Conservation (phyloP, 2,329 filamentous ascomycete genomes). For the Colletotrichum gloeosporioides region DNA sequence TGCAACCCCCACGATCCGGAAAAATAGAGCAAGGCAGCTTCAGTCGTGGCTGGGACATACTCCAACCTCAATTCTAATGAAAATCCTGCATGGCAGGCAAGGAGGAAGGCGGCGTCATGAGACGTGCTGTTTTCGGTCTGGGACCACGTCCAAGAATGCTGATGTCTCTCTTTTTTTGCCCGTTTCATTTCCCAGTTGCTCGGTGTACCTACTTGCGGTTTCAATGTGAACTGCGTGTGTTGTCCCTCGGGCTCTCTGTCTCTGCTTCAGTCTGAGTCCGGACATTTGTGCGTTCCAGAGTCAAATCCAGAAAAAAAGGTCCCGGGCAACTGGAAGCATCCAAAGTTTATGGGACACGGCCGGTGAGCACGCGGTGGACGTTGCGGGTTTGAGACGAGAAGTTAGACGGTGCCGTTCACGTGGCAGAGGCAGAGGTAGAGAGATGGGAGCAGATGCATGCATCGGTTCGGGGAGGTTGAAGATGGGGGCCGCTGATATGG, state of each 20-base stretch:
- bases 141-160: not conserved
- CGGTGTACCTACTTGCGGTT: not conserved
- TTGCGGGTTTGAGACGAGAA: not conserved
- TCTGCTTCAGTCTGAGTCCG: not conserved
- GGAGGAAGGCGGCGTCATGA: not conserved
- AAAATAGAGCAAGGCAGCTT: not conserved
- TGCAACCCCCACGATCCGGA: not conserved
- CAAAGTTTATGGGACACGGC: not conserved
- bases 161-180: not conserved
- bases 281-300: not conserved
- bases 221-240: not conserved
- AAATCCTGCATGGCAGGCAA: not conserved
- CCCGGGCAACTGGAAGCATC: not conserved
- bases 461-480: not conserved
- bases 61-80: not conserved
- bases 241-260: not conserved
- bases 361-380: not conserved
- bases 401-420: not conserved
- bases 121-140: not conserved
- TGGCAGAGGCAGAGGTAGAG: not conserved
- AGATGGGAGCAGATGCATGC: not conserved
- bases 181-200: not conserved
- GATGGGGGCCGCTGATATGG: not conserved
- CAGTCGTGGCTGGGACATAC: not conserved
- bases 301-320: not conserved